Percentiles rank a stretch among this genome's conserved stretches.
Evolutionary conservation across 1,284 basidiomycete species (phyloP).

Genomic region (Earliella scabrosa): DNA sequence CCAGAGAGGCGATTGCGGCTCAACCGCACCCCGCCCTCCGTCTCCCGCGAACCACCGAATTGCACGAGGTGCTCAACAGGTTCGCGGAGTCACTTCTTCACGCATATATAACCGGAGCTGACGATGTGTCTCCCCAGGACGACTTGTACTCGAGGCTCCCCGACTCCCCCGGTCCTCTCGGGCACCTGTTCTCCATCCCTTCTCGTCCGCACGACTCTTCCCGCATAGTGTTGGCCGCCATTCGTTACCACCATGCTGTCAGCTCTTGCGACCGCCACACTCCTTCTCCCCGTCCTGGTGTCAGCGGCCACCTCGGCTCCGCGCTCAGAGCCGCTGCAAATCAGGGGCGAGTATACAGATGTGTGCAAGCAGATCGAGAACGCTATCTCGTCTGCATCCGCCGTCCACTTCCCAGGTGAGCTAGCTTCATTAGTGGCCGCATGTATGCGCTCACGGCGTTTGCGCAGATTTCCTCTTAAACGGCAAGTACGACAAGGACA

Average conservation of each 20-base stretch:
- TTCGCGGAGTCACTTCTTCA: too few relatives aligned
- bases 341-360: neutral
- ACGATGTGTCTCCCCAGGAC: neutral
- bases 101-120: neutral
- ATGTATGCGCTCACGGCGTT: neutral
- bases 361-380: constrained; percentile 27
- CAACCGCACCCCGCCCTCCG: neutral
- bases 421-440: neutral
- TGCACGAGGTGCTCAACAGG: too few relatives aligned
- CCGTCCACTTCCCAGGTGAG: constrained; percentile 39
- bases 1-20: neutral
- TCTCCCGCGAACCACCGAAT: too few relatives aligned
- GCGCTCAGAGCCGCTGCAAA: constrained; percentile 4
- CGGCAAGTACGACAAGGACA: constrained; percentile 27
- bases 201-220: neutral
- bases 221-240: neutral
- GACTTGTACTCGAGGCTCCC: neutral
- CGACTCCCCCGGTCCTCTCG: neutral
- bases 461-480: constrained; percentile 15
- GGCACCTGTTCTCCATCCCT: neutral
- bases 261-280: constrained; percentile 24
- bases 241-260: constrained; percentile 10
- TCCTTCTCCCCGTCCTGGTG: constrained; percentile 7
- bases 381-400: constrained; percentile 33
- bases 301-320: neutral